These are phyloP conservation scores for Penicillium lividum DNA, from an alignment of 495 filamentous ascomycete genomes.

Conservation along the genomic window DNA sequence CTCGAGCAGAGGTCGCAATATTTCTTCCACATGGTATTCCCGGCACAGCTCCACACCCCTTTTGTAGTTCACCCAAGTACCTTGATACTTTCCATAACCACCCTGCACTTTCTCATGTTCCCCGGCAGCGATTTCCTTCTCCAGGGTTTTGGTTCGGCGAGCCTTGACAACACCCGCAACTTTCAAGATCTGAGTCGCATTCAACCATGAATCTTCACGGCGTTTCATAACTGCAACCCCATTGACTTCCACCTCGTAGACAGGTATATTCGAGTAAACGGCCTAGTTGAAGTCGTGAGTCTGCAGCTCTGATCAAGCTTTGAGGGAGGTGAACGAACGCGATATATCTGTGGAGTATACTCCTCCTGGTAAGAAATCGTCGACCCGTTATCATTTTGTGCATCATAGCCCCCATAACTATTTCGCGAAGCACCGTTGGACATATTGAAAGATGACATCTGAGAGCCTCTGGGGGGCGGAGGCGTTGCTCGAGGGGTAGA, in stretches of 20 bases:
- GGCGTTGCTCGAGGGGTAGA: slow-evolving; percentile 56
- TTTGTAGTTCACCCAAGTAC: slow-evolving; percentile 94
- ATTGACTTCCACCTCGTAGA: slow-evolving; percentile 98
- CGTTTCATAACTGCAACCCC: slow-evolving; percentile 90
- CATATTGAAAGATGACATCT: slow-evolving; percentile 50
- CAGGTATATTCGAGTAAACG: slow-evolving; percentile 88
- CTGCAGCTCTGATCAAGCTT: slow-evolving; percentile 11
- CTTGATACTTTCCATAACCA: slow-evolving; percentile 98
- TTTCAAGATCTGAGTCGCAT: slow-evolving; percentile 94
- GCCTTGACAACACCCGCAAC: slow-evolving; percentile 96
- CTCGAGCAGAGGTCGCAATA: slow-evolving; percentile 79
- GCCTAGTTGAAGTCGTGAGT: slow-evolving; percentile 58
- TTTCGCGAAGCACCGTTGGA: slow-evolving; percentile 37
- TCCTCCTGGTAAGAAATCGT: slow-evolving; percentile 54
- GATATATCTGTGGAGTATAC: slow-evolving; percentile 70
- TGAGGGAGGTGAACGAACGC: slow-evolving; percentile 48
- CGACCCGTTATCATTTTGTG: slow-evolving; percentile 49
- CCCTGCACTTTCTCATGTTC: slow-evolving; percentile 98
- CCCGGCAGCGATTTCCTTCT: slow-evolving; percentile 94
- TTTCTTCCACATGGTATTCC: slow-evolving; percentile 89
- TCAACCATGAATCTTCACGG: slow-evolving; percentile 87
- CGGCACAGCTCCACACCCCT: slow-evolving; percentile 89
- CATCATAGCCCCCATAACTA: slow-evolving; percentile 47
- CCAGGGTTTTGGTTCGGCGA: slow-evolving; percentile 92
- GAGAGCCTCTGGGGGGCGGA: slow-evolving; percentile 48